Conservation (phyloP, 2,329 filamentous ascomycete genomes). For the Sphaerulina populicola region DNA sequence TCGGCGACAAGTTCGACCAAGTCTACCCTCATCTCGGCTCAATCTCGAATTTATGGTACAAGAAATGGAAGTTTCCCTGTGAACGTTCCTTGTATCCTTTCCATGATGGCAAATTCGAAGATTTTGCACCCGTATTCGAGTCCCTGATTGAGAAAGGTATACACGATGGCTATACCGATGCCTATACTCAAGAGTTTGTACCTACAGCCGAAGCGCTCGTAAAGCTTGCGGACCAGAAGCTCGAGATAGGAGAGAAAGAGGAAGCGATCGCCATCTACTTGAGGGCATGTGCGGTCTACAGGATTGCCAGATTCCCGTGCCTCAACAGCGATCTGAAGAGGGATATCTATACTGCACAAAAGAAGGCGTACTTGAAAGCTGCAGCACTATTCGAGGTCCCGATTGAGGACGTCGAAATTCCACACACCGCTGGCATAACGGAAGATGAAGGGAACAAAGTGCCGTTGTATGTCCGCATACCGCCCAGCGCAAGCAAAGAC, state of each 20-base stretch:
- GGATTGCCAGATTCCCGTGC: conserved; percentile 34
- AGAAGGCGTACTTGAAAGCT: conserved; percentile 33
- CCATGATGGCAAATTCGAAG: conserved; percentile 29
- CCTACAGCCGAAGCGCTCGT: conserved; percentile 30
- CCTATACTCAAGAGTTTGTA: conserved; percentile 34
- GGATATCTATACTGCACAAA: conserved; percentile 32
- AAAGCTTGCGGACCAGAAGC: conserved; percentile 24
- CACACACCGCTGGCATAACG: conserved; percentile 32
- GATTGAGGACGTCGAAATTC: conserved; percentile 35
- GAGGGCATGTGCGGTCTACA: conserved; percentile 33
- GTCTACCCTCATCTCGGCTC: conserved; percentile 51
- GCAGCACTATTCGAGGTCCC: conserved; percentile 32
- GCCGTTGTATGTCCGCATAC: conserved; percentile 36
- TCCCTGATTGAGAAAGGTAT: conserved; percentile 32
- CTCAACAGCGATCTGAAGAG: conserved; percentile 32
- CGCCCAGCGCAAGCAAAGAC: conserved; percentile 27
- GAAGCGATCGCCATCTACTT: conserved; percentile 32
- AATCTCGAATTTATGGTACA: conserved; percentile 47
- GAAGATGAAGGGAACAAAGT: conserved; percentile 33
- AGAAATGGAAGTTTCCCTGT: conserved; percentile 34
- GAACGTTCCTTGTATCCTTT: conserved; percentile 29
- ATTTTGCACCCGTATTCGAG: conserved; percentile 35
- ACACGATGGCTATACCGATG: conserved; percentile 34
- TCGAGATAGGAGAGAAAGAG: conserved; percentile 19
- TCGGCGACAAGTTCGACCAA: conserved; percentile 43